Percentiles rank a stretch among this genome's conserved stretches.
These are phyloP conservation scores for Penicillium antarcticum DNA, from an alignment of 495 filamentous ascomycete species.

Conservation along the genomic window DNA sequence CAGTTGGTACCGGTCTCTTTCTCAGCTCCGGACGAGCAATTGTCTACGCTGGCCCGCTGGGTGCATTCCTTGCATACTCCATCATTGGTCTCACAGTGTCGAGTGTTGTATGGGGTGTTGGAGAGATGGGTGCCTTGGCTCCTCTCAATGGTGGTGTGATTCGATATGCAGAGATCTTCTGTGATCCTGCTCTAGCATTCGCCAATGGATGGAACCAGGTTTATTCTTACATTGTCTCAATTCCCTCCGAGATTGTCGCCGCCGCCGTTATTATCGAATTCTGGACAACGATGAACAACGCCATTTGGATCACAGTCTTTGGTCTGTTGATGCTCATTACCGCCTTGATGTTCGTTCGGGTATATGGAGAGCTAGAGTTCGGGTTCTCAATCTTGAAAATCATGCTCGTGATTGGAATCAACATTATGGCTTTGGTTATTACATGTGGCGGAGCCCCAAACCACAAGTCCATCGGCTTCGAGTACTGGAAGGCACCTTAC, in stretches of 20 bases:
- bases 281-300: conserved; percentile 35
- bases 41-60: conserved; percentile 56
- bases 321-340: conserved; percentile 42
- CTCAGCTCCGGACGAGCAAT: conserved; percentile 53
- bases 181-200: conserved; percentile 28
- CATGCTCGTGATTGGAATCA: conserved; percentile 44
- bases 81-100: conserved; percentile 18
- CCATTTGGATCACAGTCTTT: conserved; percentile 45
- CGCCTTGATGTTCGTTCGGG: conserved; percentile 36
- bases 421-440: conserved; percentile 50
- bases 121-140: conserved; percentile 24
- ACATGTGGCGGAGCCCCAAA: conserved; percentile 25
- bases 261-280: conserved; percentile 49
- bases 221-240: conserved; percentile 26
- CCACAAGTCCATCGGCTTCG: conserved; percentile 17
- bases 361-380: conserved; percentile 49
- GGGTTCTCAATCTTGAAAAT: conserved; percentile 44
- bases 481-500: conserved; percentile 20
- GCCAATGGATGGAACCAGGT: conserved; percentile 30
- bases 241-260: conserved; percentile 40
- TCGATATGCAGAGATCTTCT: conserved; percentile 22
- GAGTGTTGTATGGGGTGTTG: conserved; percentile 19
- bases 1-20: conserved; percentile 31
- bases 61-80: conserved; percentile 31
- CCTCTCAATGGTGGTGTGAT: conserved; percentile 28